A percentile compares a stretch with the other conserved stretches of the same genome.
phyloP scores from a whole-genome alignment of 345 rosid genomes.

The Gossypium raimondii region DNA sequence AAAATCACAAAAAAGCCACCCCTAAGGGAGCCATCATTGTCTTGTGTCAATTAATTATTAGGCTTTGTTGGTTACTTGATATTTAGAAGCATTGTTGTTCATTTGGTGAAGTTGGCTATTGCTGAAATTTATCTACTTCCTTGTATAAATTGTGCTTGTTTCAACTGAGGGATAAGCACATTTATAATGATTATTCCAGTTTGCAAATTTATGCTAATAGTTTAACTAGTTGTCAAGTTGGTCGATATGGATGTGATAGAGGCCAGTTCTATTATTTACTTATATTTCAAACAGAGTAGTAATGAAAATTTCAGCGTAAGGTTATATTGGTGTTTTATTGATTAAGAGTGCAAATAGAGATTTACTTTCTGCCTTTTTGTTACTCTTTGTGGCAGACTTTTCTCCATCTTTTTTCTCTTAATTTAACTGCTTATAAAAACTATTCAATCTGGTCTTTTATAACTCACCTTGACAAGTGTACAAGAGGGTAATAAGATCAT shows the following conservation, averaged over 20 bases:
- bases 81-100: not conserved
- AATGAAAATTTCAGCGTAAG: not conserved
- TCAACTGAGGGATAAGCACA: constrained; percentile 21
- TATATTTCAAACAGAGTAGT: not conserved
- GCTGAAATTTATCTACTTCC: not conserved
- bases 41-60: not conserved
- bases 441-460: not conserved
- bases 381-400: not conserved
- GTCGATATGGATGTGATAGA: not conserved
- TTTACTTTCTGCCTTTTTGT: not conserved
- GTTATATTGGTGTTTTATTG: not conserved
- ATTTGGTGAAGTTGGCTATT: not conserved
- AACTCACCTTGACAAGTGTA: not conserved
- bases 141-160: not conserved
- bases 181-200: not conserved
- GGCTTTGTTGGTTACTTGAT: not conserved
- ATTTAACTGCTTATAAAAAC: not conserved
- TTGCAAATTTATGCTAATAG: not conserved
- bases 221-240: not conserved
- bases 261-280: not conserved
- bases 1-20: not conserved
- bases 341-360: not conserved
- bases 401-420: not conserved
- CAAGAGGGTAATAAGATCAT: not conserved
- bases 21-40: not conserved